These are phyloP conservation scores for Diaporthe destruens DNA, from an alignment of 2,329 filamentous ascomycete species.

Conservation along the genomic window DNA sequence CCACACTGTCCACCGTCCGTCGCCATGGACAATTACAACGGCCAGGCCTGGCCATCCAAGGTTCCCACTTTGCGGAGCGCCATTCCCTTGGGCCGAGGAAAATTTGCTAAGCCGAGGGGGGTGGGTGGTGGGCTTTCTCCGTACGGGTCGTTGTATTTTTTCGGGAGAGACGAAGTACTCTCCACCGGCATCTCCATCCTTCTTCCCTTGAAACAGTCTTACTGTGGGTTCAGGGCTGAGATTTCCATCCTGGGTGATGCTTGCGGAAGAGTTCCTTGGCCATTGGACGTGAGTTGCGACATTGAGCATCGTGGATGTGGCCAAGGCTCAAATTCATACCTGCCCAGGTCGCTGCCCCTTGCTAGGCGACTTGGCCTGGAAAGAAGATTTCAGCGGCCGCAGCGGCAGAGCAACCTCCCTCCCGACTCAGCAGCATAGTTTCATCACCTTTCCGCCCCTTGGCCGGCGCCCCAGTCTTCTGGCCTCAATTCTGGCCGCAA, in stretches of 20 bases:
- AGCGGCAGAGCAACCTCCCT: neutral
- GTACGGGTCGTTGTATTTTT: no score
- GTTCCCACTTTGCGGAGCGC: constrained; percentile 25
- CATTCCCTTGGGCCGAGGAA: neutral
- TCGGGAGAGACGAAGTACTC: neutral
- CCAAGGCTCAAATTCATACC: neutral
- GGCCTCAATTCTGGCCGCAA: constrained; percentile 8
- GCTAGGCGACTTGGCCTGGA: neutral
- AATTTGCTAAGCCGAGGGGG: neutral
- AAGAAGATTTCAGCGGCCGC: neutral
- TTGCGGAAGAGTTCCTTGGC: neutral
- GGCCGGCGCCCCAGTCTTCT: constrained; percentile 1
- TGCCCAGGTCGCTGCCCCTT: neutral
- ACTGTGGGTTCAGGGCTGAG: neutral
- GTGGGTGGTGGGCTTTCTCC: neutral
- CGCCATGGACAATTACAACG: no score
- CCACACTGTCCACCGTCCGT: neutral
- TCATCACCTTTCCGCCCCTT: neutral
- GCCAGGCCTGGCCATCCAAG: neutral
- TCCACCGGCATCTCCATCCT: neutral
- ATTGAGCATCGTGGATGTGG: neutral
- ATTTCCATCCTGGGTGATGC: neutral
- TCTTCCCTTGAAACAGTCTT: neutral
- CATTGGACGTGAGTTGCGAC: neutral
- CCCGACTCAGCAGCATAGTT: neutral